Evolutionary conservation across 495 filamentous ascomycete genomes (phyloP).

Genomic region (Neurospora sp.): DNA sequence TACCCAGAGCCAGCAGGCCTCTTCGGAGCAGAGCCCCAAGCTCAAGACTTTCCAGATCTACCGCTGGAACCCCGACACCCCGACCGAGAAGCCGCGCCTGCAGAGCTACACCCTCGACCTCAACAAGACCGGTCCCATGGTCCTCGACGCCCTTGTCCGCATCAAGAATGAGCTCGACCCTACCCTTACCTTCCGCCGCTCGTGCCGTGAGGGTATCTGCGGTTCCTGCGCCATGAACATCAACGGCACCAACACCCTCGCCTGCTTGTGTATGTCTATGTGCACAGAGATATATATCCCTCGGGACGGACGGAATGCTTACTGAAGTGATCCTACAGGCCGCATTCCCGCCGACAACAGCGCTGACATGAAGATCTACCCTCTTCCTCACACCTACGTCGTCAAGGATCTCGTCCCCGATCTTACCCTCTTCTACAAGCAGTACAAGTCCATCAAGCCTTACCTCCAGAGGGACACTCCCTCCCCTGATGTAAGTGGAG

Average conservation of each 20-base stretch:
- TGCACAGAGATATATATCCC: slow-evolving; percentile 15
- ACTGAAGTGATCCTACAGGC: slow-evolving; percentile 41
- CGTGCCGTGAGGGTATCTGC: slow-evolving; percentile 95
- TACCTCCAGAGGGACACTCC: slow-evolving; percentile 85
- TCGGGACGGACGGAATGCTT: slow-evolving; percentile 1
- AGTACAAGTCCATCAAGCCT: slow-evolving; percentile 99
- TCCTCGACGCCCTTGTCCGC: slow-evolving; percentile 88
- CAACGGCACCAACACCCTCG: slow-evolving; percentile 91
- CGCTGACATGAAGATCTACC: slow-evolving; percentile 89
- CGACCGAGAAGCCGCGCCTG: slow-evolving; percentile 86
- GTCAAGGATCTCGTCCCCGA: slow-evolving; percentile 98
- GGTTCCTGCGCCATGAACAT: slow-evolving; percentile 99
- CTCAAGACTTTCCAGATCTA: slow-evolving; percentile 97
- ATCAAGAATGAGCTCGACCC: slow-evolving; percentile 99
- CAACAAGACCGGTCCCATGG: slow-evolving; percentile 98
- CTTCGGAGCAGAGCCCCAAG: slow-evolving; percentile 41
- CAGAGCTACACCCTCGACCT: slow-evolving; percentile 88
- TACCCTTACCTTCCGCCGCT: slow-evolving; percentile 88
- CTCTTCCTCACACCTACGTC: slow-evolving; percentile 95
- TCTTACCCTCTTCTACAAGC: slow-evolving; percentile 98
- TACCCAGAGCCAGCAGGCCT: slow-evolving; percentile 10
- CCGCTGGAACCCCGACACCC: slow-evolving; percentile 92
- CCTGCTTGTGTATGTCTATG: slow-evolving; percentile 76
- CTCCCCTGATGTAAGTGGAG: slow-evolving; percentile 54
- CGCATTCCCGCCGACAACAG: slow-evolving; percentile 79